Base-by-base conservation (phyloP, 768 basidiomycete genomes). In the Tricholoma terreum region DNA sequence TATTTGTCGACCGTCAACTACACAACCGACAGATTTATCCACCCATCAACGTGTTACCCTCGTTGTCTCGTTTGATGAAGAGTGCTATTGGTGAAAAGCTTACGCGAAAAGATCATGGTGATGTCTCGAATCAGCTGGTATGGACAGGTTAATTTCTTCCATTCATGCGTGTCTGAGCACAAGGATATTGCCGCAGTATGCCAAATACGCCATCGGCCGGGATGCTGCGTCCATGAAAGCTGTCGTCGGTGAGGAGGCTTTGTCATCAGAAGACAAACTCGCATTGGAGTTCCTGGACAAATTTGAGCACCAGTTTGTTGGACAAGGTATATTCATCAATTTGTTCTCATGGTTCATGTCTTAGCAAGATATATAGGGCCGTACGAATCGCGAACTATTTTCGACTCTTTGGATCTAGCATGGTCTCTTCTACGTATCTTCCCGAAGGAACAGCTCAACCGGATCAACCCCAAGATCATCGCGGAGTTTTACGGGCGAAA, bases 191-290 rank as follows among this genome's bases (percentile, higher is more conserved):
- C 54, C 24, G 9, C 48, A 95, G 91, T 97, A 96, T 72, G 94
- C 94, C 71, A 95, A 97, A 77, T 98, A 98, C 73, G 96, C 96
- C 63, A 96, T 97, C 67, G 96, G 94, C 50, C 86, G 93, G 69
- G 96, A 98, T 68, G 96, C 95, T 49, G 94, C 95, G 1, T 82
- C 94, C 11, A 99, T 99, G 97, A 98, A 98, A 73, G 97, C 97
- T 58, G 97, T 98, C 42, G 97, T 99, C 52, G 97, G 97, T 66
- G 97, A 98, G 75, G 97, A 99, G 73, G 95, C 97, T 19, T 75
- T 98, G 65, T 94, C 92, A 43, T 76, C 84, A 0, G 97, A 98
- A 73, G 97, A 99, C 74, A 98, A 97, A 76, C 82, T 97, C 36
- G 95, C 96, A 8, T 77, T 99, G 50, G 95, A 98, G 73, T 99